phyloP scores from a whole-genome alignment of 1,139 yeast species.

The Protomyces lactucae-debilis region DNA sequence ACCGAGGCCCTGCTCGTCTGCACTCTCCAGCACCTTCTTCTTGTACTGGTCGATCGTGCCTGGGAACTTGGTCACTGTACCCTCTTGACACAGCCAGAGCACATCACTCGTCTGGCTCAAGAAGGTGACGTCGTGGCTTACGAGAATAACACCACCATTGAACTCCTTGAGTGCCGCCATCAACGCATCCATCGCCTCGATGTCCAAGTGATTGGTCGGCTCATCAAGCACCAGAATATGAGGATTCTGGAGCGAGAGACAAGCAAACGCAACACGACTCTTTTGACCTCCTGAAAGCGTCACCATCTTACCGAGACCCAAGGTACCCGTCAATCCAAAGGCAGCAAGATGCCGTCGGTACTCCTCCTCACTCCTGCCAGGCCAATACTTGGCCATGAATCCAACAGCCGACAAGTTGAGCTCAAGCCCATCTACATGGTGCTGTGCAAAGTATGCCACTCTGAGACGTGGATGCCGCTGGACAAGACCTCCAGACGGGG shows the following conservation, averaged over 20 bases:
- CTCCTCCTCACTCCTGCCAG: slow-evolving; percentile 94
- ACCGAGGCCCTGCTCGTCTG: slow-evolving; percentile 23
- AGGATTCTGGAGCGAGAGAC: slow-evolving; percentile 84
- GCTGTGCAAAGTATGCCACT: slow-evolving; percentile 98
- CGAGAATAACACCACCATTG: slow-evolving; percentile 96
- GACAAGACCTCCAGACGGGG: slow-evolving; percentile 68
- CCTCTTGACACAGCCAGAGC: slow-evolving; percentile 91
- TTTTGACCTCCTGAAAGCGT: slow-evolving; percentile 96
- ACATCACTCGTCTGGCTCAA: slow-evolving; percentile 84
- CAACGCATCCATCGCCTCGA: slow-evolving; percentile 97
- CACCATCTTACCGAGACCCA: slow-evolving; percentile 87
- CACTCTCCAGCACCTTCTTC: slow-evolving; percentile 61
- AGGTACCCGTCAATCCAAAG: slow-evolving; percentile 91
- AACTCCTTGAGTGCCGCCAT: slow-evolving; percentile 81
- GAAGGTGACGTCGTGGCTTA: slow-evolving; percentile 91
- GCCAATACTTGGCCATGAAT: slow-evolving; percentile 87
- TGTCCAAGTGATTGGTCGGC: slow-evolving; percentile 97
- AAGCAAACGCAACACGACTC: slow-evolving; percentile 96
- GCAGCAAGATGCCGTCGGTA: slow-evolving; percentile 95
- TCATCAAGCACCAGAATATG: slow-evolving; percentile 94
- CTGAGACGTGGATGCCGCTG: slow-evolving; percentile 79
- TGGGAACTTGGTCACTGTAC: slow-evolving; percentile 69
- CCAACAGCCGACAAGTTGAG: slow-evolving; percentile 78
- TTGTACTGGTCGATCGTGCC: slow-evolving; percentile 86
- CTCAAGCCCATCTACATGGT: slow-evolving; percentile 98